Evolutionary conservation across 148 eudicot species (phyloP).

Genomic region (Agrostemma githago): DNA sequence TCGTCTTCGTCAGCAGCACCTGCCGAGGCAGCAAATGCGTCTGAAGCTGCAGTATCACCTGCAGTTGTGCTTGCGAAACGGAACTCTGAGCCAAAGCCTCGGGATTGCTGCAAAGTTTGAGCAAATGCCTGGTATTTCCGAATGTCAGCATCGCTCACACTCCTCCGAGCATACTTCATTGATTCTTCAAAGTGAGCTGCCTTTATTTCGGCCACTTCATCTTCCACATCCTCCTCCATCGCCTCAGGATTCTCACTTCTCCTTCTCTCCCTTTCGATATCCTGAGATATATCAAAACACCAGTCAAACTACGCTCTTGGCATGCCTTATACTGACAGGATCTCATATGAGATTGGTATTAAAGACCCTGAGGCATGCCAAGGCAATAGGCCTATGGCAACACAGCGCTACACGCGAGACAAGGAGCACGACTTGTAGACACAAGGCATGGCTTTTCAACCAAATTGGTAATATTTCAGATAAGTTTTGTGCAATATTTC

Average conservation of each 20-base stretch:
- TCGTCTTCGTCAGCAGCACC: slow-evolving; percentile 84
- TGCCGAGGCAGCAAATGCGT: slow-evolving; percentile 64
- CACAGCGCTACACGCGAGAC: too few relatives aligned
- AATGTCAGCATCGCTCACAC: slow-evolving; percentile 87
- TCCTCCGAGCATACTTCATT: slow-evolving; percentile 81
- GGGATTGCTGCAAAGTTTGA: slow-evolving; percentile 77
- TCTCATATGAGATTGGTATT: neutral
- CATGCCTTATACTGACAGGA: neutral
- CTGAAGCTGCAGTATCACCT: slow-evolving; percentile 35
- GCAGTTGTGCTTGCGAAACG: slow-evolving; percentile 39
- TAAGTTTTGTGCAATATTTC: too few relatives aligned
- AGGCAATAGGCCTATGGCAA: too few relatives aligned
- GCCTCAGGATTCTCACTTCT: slow-evolving; percentile 74
- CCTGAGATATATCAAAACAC: slow-evolving; percentile 35
- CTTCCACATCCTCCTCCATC: slow-evolving; percentile 84
- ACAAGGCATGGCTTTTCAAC: too few relatives aligned
- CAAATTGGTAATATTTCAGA: too few relatives aligned
- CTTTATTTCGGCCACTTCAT: slow-evolving; percentile 72
- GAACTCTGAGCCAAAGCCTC: slow-evolving; percentile 79
- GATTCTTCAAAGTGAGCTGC: slow-evolving; percentile 86
- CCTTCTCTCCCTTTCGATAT: slow-evolving; percentile 68
- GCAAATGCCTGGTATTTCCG: slow-evolving; percentile 91
- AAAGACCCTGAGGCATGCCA: too few relatives aligned
- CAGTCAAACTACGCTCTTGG: neutral
- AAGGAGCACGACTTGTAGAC: too few relatives aligned